Percentiles rank a stretch among this genome's conserved stretches.
Conservation (phyloP, 345 rosid species). For the Aquilaria yunnanensis region DNA sequence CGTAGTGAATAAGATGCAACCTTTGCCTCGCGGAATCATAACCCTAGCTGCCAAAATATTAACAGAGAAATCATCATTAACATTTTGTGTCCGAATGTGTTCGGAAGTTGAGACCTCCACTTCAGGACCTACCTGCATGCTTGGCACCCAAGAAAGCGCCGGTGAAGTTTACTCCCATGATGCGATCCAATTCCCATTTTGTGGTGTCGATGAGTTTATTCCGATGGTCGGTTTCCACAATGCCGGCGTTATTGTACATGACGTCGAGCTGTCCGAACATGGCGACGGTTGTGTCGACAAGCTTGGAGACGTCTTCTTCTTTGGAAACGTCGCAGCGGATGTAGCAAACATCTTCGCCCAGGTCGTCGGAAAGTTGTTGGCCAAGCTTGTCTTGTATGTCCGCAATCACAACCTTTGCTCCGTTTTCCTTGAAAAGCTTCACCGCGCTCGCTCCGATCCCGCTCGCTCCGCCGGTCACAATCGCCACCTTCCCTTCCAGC, state of each 20-base stretch:
- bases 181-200: conserved; percentile 24
- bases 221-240: conserved; percentile 4
- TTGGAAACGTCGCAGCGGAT: conserved; percentile 32
- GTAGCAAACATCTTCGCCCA: conserved; percentile 22
- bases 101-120: no score
- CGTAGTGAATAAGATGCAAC: conserved; percentile 32
- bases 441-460: conserved; percentile 32
- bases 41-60: conserved; percentile 10
- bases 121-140: conserved; percentile 17
- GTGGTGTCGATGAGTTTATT: conserved; percentile 18
- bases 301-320: conserved; percentile 24
- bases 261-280: conserved; percentile 36
- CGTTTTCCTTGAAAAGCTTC: conserved; percentile 22
- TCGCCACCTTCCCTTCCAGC: conserved; percentile 32
- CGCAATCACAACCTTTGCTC: conserved; percentile 37
- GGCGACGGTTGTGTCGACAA: conserved; percentile 22
- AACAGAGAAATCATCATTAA: no score
- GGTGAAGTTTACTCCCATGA: conserved; percentile 23
- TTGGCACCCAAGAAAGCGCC: conserved; percentile 37
- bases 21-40: conserved; percentile 24
- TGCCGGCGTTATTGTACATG: conserved; percentile 37
- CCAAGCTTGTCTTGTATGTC: conserved; percentile 32
- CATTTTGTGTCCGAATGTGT: no score
- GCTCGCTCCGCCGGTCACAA: conserved; percentile 35
- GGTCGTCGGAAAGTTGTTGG: conserved; percentile 14